These are phyloP conservation scores for Hymenoscyphus infarciens DNA, from an alignment of 2,329 filamentous ascomycete species.

Conservation along the genomic window DNA sequence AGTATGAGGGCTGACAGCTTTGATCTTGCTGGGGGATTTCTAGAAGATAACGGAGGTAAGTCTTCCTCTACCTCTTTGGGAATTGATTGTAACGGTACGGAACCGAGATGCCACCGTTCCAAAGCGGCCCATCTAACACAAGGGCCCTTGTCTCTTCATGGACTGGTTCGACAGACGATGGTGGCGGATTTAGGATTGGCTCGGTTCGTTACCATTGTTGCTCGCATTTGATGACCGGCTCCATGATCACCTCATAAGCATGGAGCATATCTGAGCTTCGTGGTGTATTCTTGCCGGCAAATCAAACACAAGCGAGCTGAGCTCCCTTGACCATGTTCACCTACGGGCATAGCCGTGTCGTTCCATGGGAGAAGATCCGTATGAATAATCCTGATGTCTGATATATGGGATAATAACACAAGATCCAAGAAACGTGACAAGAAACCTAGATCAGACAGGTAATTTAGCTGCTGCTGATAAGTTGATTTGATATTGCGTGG, in stretches of 20 bases:
- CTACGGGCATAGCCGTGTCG: too few relatives aligned
- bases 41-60: slow-evolving; percentile 15
- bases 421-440: too few relatives aligned
- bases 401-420: too few relatives aligned
- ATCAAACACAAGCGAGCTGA: slow-evolving; percentile 5
- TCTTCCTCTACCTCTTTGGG: slow-evolving; percentile 9
- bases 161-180: slow-evolving; percentile 6
- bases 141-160: background rate
- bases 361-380: too few relatives aligned
- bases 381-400: too few relatives aligned
- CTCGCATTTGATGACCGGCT: background rate
- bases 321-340: background rate
- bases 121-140: background rate
- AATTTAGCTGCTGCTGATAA: too few relatives aligned
- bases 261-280: background rate
- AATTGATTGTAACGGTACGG: slow-evolving; percentile 2
- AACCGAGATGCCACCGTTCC: background rate
- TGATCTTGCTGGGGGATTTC: slow-evolving; percentile 4
- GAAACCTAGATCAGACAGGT: too few relatives aligned
- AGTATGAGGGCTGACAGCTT: background rate
- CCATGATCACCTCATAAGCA: background rate
- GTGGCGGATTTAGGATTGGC: background rate
- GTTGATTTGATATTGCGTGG: too few relatives aligned
- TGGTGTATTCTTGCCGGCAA: background rate
- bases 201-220: background rate